Evolutionary conservation across 2,329 filamentous ascomycete genomes (phyloP), one percentile per base, ranked within the genome.

Genomic region (Monilinia aucupariae): DNA sequence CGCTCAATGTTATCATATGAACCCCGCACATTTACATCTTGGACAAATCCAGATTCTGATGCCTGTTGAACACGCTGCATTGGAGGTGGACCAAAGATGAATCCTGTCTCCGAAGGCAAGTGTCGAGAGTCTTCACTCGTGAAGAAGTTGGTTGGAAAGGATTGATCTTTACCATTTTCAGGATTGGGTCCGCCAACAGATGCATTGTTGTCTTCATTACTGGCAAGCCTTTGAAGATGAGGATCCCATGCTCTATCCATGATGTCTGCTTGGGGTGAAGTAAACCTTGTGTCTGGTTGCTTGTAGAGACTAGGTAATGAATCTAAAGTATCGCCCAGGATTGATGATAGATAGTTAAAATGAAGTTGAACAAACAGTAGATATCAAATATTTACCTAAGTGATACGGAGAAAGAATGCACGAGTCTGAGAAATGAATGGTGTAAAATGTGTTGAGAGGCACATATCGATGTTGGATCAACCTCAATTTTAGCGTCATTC

Each of bases 171-270:
- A 34, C 41, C 30, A 47, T 58, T 30, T 47, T 47, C 54, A 58
- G 13, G 27, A 47, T 34, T 13, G 25, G 20, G 13, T 25, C 12
- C 54, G 32, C 41, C 8, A 30, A 13, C n/a, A 25, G 41, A 25
- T 37, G 30, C 3, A 25, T 47, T 20, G 6, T 50, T 59, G 20
- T 43, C 63, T n/a, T 66, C 62, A 69, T 70, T 62, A n/a, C 64
- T 63, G 56, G 68, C 53, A 50, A 70, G 68, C 12, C 65, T 66
- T 54, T 72, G 70, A 27, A 68, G 55, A 60, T 67, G 62, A 55
- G 64, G 64, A 65, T 73, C 67, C 13, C 64, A 48, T 12, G 56
- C 27, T 47, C 43, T n/a, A 52, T 68, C 45, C 56, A 59, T 59
- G 32, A 7, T 51, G 32, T 51, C 10, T 8, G 10, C 53, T 25